Evolutionary conservation across 257 asterid species (phyloP), one percentile per base, ranked within the genome.

Genomic region (Prunella vulgaris): DNA sequence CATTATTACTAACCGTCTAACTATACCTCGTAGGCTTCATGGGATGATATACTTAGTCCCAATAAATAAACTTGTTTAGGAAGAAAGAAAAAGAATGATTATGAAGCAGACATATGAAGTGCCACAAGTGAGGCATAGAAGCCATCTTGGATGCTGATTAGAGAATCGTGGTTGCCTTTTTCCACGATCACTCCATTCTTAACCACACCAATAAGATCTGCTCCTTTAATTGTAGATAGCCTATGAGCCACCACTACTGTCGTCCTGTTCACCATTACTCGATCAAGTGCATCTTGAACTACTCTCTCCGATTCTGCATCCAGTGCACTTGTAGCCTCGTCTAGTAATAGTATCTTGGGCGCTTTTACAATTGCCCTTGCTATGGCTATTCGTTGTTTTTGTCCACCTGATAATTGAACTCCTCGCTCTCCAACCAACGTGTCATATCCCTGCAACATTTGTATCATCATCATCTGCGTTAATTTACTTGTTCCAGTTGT

Each of bases 301-400:
- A 83, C 82, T 58, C 87, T 80, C 71, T 88, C 96, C 5, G 96
- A 88, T 33, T 88, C 93, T 7, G 96, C 91, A 21, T 88, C 93
- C 73, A 88, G 60, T 8, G 96, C 91, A 25, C 93, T 88, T 0
- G 95, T 88, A 0, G 95, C 95, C 80, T 87, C 95, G 5, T 87
- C 95, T 12, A 87, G 68, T 24, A 88, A 28, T 2, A 88, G 76
- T 70, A 88, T 86, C 77, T 76, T 83, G 0, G 96, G 96, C 10
- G 75, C 82, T 44, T 88, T 88, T 33, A 88, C 56, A 0, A 88
- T 81, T 6, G 93, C 93, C 9, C 96, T 77, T 20, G 96, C 93
- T 40, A 88, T 88, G 53, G 96, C 96, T 0, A 88, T 74, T 37
- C 96, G 64, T 18, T 88, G 95, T 42, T 87, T 87, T 68, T 87